phyloP scores from a whole-genome alignment of 768 basidiomycete species.

The Lentinula raphanica region DNA sequence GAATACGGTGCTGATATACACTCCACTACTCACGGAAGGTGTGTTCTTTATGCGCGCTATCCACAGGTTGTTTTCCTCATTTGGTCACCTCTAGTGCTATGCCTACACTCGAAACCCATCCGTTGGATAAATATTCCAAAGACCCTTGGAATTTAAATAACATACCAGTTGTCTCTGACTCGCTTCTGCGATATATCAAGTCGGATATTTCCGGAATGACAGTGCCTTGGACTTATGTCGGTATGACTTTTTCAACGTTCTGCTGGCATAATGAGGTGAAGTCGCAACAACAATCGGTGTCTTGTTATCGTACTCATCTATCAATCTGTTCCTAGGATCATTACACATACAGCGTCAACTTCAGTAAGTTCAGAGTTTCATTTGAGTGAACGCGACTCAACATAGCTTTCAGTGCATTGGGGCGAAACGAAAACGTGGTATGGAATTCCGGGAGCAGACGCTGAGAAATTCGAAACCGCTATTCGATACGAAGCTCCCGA shows the following conservation, averaged over 20 bases:
- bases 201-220: conserved; percentile 99
- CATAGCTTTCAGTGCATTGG: conserved; percentile 76
- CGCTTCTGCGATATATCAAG: conserved; percentile 93
- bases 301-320: neutral
- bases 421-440: conserved; percentile 99
- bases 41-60: conserved; percentile 15
- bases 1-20: conserved; percentile 99
- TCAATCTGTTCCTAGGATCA: conserved; percentile 61
- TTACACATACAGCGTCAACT: conserved; percentile 95
- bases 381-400: conserved; percentile 10
- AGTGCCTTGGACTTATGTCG: conserved; percentile 98
- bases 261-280: conserved; percentile 98
- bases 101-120: conserved; percentile 93
- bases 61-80: neutral
- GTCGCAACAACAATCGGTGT: conserved; percentile 9
- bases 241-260: conserved; percentile 98
- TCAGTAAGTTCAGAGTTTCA: conserved; percentile 51
- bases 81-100: conserved; percentile 60
- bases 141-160: conserved; percentile 99
- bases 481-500: conserved; percentile 95
- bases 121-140: conserved; percentile 77
- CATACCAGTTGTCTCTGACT: conserved; percentile 88
- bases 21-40: conserved; percentile 97
- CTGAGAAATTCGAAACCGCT: conserved; percentile 93
- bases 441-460: conserved; percentile 92